Percentiles rank a stretch among this genome's conserved stretches.
These are phyloP conservation scores for Leccinum broughii DNA, from an alignment of 768 basidiomycete genomes.

Conservation along the genomic window DNA sequence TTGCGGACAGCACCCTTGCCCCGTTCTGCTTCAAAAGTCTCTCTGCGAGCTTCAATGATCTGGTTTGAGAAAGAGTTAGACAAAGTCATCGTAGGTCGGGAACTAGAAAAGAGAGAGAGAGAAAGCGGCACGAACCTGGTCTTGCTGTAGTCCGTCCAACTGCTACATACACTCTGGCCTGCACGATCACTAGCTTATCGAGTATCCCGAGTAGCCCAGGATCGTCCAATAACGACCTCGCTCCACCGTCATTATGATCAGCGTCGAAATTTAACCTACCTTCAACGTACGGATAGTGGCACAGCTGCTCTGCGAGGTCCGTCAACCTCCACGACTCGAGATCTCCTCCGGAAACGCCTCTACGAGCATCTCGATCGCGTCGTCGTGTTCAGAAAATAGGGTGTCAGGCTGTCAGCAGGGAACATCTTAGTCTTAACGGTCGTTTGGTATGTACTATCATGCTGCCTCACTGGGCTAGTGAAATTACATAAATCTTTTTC, in stretches of 20 bases:
- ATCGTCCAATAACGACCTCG: slow-evolving; percentile 40
- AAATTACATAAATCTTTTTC: too few species aligned
- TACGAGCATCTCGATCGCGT: slow-evolving; percentile 45
- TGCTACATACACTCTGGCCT: slow-evolving; percentile 53
- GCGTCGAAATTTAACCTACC: slow-evolving; percentile 22
- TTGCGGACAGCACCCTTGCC: neutral
- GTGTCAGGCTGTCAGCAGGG: slow-evolving; percentile 20
- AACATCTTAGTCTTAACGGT: slow-evolving; percentile 15
- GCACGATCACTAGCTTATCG: slow-evolving; percentile 53
- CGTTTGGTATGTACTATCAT: too few species aligned
- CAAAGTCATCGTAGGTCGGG: too few species aligned
- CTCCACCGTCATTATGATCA: neutral
- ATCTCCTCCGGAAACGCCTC: slow-evolving; percentile 46
- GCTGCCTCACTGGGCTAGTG: too few species aligned
- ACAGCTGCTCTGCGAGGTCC: slow-evolving; percentile 41
- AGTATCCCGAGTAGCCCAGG: slow-evolving; percentile 54
- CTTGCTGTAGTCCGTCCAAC: slow-evolving; percentile 45
- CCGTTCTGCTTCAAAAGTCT: neutral
- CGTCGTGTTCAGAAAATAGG: slow-evolving; percentile 42
- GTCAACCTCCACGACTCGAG: slow-evolving; percentile 44
- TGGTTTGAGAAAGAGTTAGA: neutral
- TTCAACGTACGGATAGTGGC: slow-evolving; percentile 24
- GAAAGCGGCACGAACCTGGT: slow-evolving; percentile 39
- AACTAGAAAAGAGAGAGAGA: neutral
- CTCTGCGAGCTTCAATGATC: neutral